Percentiles rank a stretch among this genome's conserved stretches.
Conservation (phyloP, 305 asterid species). For the Fraxinus velutina region DNA sequence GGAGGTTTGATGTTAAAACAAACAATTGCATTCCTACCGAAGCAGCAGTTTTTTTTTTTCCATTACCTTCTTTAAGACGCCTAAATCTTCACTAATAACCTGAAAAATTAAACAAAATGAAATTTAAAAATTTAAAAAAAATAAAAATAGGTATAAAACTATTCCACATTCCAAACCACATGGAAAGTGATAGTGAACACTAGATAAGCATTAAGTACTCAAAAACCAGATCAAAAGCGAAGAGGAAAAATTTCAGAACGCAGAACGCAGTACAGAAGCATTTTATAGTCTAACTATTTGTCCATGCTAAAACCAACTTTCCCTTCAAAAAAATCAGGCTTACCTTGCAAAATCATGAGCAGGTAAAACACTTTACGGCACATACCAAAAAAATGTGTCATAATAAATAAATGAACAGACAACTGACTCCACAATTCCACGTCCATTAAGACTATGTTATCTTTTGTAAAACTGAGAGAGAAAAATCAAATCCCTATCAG, state of each 20-base stretch:
- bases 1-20: not conserved
- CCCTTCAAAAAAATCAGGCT: not conserved
- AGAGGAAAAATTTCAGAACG: conserved; percentile 4
- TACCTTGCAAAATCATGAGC: not conserved
- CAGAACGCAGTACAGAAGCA: not conserved
- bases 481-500: not conserved
- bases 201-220: conserved; percentile 1
- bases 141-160: not conserved
- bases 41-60: not conserved
- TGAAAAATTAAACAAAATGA: conserved; percentile 30
- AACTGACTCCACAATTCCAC: not conserved
- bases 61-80: conserved; percentile 76
- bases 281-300: not conserved
- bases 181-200: not conserved
- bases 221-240: not conserved
- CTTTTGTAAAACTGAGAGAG: not conserved
- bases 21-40: conserved; percentile 8
- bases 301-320: not conserved
- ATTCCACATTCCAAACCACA: not conserved
- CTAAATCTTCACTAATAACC: conserved; percentile 85
- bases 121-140: conserved; percentile 8
- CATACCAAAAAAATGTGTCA: not conserved
- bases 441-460: not conserved
- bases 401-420: not conserved
- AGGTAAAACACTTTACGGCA: not conserved